Base-by-base conservation (phyloP, 1,284 basidiomycete genomes). In the Ustilago nuda region DNA sequence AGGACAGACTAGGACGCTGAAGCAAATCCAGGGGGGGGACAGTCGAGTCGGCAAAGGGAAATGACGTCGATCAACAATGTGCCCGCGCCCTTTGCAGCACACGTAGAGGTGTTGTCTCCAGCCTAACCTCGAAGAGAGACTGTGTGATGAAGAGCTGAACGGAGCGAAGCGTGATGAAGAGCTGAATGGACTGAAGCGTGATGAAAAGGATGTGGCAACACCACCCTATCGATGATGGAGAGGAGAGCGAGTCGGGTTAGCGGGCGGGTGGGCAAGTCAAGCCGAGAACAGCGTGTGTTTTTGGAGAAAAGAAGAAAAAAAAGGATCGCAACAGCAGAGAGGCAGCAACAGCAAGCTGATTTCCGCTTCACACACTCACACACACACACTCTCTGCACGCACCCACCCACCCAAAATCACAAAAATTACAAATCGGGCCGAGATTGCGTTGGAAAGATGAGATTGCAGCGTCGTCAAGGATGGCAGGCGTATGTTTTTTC, bases 221-320 rank as follows among this genome's bases (percentile, higher is more conserved):
- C 52, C 52, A 54, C 37, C 36, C 41, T 37, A 37, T 36, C 27
- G 55, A 43, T 30, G 55, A 56, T 54, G 52, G 52, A 54, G 52
- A 30, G 30, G 30, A 8, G 37, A 30, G 36, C 41, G 48, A 50
- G 30, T 27, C 27, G 48, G 48, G 23, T 13, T 30, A 19, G 23
- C 11, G 12, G 12, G n/a, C 27, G 23, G 48, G 48, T 50, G 48
- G 48, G 48, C 27, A 50, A 50, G 48, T 13, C 48, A 50, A 50
- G 48, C 48, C 30, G 48, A 50, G 30, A 27, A 27, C 15, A 50
- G 48, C 30, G 48, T 50, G 48, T 32, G 27, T 50, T 1, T 48
- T 7, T 27, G 19, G 23, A 8, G 19, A 8, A 8, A 9, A 8
- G 13, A 48, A 19, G 19, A 19, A 19, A 19, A 48, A 48, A 48